Base-by-base conservation (phyloP, 2,329 filamentous ascomycete species). In the Dactylonectria estremocensis region DNA sequence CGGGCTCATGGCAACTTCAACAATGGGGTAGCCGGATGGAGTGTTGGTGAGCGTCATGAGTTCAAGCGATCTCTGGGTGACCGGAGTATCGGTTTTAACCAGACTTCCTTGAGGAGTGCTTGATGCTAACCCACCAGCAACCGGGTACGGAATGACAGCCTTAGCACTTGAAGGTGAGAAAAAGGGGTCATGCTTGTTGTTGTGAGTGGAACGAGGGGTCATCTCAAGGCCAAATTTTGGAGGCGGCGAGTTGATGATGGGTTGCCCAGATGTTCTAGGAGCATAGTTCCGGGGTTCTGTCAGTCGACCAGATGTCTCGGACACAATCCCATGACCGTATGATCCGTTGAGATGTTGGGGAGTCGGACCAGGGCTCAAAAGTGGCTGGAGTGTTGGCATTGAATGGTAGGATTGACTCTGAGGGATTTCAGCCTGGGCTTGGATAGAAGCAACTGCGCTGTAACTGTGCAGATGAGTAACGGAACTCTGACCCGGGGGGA, bases 221-320 rank as follows among this genome's bases (percentile, higher is more conserved):
- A 77, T 22, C 10, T 56, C 49, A n/a, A 80, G 62, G n/a, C 77
- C 75, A 61, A 83, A 84, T 22, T 77, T 81, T 3, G 83, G 83
- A 11, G 83, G 82, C 14, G 81, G 79, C 37, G 76, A 71, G 31
- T 67, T 70, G 5, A 69, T 65, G 37, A 70, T 64, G 7, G 75
- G 67, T n/a, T 73, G 71, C 0, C 74, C 77, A 31, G 76, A 68
- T 7, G 78, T 77, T 5, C 80, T 78, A 4, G 83, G 82, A 1
- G 81, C 80, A 66, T 83, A 83, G 73, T 81, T 83, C 61, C 81
- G 80, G 2, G 83, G 83, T 72, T 84, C 83, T 0, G 81, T 83
- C 55, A 80, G 74, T 40, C 70, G 72, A 3, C 74, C 73, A 20
- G 69, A 35, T 9, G 59, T 61, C 20, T 61, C 69, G 3, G 74